Evolutionary conservation across 2,329 filamentous ascomycete genomes (phyloP), one percentile per base, ranked within the genome.

Genomic region (Beauveria caledonica): DNA sequence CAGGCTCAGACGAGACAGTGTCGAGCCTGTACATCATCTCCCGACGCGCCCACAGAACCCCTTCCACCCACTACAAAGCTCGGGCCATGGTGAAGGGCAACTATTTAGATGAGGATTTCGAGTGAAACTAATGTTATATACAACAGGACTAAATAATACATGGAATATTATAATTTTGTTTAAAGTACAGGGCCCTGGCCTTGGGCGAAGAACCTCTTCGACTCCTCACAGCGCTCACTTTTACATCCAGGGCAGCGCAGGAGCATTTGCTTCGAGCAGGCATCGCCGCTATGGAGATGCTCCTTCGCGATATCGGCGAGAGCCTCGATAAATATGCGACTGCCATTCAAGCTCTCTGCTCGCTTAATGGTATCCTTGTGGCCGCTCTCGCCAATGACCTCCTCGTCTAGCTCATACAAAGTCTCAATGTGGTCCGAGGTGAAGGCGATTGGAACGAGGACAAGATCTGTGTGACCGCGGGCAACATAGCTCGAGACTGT

Each of bases 381-480:
- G 15, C 88, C 86, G 1, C 84, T 90, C 73, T 96, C 92, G 61
- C 90, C 89, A 69, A 99, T 97, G 44, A 99, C 91, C 75, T 99
- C 94, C 68, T 90, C 81, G 72, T 99, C 94, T 57, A 99, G 78
- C 74, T 99, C 94, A 72, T 88, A 97, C 1, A 99, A 79, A 0
- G 94, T 99, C 77, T 99, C 94, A 66, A 99, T 99, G 71, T 99
- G 94, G 69, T 99, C 94, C n/a, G 90, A 96, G 0, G 94, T 99
- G 72, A 99, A 99, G 6, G 94, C 94, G 65, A 99, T 95, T 0
- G 94, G 94, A 60, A 99, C 91, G 7, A 99, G 80, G 1, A 97
- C 80, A 59, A 99, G 80, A 70, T 99, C 92, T 60, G 87, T 96
- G 70, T 97, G 90, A 1, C 93, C 94, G 74, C 94, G 92, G 70